phyloP scores from a whole-genome alignment of 2,329 filamentous ascomycete genomes.

The Fusarium protoensiforme region DNA sequence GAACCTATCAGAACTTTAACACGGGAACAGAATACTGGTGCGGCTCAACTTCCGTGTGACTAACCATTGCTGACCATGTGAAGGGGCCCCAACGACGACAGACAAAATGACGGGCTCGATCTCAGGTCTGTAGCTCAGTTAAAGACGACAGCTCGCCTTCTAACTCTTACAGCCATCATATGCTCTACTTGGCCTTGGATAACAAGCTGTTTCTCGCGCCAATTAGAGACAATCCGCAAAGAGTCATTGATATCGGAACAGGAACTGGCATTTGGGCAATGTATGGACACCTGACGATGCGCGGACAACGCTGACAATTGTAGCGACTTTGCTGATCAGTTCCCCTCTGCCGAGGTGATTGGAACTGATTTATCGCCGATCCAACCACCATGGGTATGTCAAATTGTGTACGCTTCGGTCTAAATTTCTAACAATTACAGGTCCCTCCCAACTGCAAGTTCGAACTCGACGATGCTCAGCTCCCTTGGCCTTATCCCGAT shows the following conservation, averaged over 20 bases:
- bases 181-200: neutral
- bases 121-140: conserved; percentile 23
- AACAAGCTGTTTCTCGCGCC: neutral
- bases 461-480: conserved; percentile 48
- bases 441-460: conserved; percentile 58
- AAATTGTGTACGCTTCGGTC: neutral
- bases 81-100: conserved; percentile 42
- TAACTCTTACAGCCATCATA: neutral
- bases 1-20: conserved; percentile 21
- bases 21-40: conserved; percentile 33
- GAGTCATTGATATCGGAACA: neutral
- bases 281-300: neutral
- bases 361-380: conserved; percentile 67
- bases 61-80: neutral
- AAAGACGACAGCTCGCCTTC: neutral
- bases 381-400: conserved; percentile 61
- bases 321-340: conserved; percentile 60
- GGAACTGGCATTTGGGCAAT: neutral
- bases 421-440: conserved; percentile 54
- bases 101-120: conserved; percentile 40
- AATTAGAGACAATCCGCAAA: neutral
- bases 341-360: conserved; percentile 56
- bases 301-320: neutral
- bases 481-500: conserved; percentile 38
- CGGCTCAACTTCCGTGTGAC: neutral